Evolutionary conservation across 2,329 filamentous ascomycete species (phyloP).

Genomic region (Fusarium sp.): DNA sequence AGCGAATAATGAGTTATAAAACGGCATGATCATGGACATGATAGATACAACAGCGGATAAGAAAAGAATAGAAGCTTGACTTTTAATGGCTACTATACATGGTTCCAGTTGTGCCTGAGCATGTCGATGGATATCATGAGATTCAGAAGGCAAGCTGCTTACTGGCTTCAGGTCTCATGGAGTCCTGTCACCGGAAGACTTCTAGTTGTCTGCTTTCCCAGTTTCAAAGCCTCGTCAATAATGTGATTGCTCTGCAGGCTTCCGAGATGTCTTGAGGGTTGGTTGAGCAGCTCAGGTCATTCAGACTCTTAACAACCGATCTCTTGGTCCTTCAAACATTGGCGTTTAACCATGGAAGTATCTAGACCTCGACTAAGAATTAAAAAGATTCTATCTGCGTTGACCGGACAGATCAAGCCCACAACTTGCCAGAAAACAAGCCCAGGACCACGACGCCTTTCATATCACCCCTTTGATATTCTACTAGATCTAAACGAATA

Average conservation of each 20-base stretch:
- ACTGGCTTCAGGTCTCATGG: not conserved
- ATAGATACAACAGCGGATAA: slow-evolving; percentile 18
- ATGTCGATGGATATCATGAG: not conserved
- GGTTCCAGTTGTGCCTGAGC: too few relatives aligned
- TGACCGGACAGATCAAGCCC: not conserved
- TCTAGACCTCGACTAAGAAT: too few relatives aligned
- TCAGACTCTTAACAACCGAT: not conserved
- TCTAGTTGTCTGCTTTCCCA: not conserved
- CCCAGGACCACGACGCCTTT: not conserved
- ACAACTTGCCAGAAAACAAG: not conserved
- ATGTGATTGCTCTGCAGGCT: not conserved
- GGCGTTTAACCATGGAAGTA: not conserved
- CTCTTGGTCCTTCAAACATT: not conserved
- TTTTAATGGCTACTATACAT: not conserved
- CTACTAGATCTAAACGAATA: not conserved
- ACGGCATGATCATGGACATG: slow-evolving; percentile 9
- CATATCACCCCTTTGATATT: not conserved
- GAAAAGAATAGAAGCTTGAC: slow-evolving; percentile 12
- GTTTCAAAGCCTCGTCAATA: not conserved
- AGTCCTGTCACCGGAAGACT: not conserved
- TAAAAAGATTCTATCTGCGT: not conserved
- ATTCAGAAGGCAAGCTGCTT: not conserved
- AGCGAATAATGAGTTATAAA: not conserved
- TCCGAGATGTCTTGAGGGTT: not conserved
- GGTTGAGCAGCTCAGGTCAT: not conserved